Base-by-base conservation (phyloP, 805 yeast species). In the Teunomyces tritomae region DNA sequence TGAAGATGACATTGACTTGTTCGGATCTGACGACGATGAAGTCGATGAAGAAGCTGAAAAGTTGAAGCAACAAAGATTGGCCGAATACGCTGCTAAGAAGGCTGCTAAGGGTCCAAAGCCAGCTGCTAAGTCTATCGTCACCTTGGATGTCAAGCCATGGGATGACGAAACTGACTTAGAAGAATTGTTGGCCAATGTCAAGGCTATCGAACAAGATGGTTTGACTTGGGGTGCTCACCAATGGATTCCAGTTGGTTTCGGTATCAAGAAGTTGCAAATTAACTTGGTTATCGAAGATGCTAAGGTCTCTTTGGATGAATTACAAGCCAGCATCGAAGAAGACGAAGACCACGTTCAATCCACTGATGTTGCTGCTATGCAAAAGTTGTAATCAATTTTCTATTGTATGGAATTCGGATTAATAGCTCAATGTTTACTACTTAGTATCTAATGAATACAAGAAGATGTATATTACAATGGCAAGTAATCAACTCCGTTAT, bases 261-360 rank as follows among this genome's bases (percentile, higher is more conserved):
- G 99, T 85, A 92, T 94, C 83, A 89, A 89, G 87, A 94, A 94
- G 84, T 85, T 94, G 74, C 99, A 94, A 83, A 88, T 94, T 78
- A 92, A 91, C 91, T 77, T 87, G 78, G 99, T 94, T 71, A 86
- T 94, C 62, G 98, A 94, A 84, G 99, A 94, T 77, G 96, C 82
- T 62, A 85, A 85, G 84, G 97, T 94, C 59, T 89, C 97, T 57
- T 66, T 90, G 65, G 96, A 88, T 62, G 97, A 87, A 48, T 85
- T 94, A 70, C 92, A 87, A 78, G 77, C 75, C 57, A 65, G 65
- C 52, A 79, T 83, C 60, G 89, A 86, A 74, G 97, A 85, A 69
- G 96, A 88, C 73, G 99, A 94, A 83, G 99, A 94, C 80, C 95
- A 90, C 80, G 97, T 94, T 68, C 99, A 94, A 84, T 92, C 98